phyloP scores from a whole-genome alignment of 202 grass and related monocot genomes.

The Eragrostis tef region DNA sequence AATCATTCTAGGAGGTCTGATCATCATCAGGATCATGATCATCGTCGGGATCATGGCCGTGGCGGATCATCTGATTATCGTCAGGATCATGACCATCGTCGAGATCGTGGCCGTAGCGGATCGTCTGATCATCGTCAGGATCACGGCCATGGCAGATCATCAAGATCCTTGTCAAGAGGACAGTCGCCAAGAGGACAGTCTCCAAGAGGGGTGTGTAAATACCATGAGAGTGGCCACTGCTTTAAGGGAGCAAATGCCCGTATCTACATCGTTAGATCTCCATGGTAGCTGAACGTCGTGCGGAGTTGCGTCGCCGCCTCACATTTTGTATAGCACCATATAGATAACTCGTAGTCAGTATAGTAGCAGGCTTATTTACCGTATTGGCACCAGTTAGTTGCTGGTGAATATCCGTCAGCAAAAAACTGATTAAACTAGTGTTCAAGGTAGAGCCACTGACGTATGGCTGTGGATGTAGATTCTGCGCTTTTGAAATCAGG shows the following conservation, averaged over 20 bases:
- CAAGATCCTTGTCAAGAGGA: constrained; percentile 57
- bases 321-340: constrained; percentile 63
- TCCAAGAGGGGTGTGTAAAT: constrained; percentile 77
- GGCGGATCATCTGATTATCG: constrained; percentile 1
- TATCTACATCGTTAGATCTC: constrained; percentile 69
- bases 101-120: constrained; percentile 43
- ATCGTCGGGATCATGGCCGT: constrained; percentile 49
- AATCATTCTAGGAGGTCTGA: constrained; percentile 52
- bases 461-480: constrained; percentile 1
- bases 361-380: constrained; percentile 43
- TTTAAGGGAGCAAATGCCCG: constrained; percentile 76
- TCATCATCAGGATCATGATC: constrained; percentile 49
- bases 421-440: constrained; percentile 31
- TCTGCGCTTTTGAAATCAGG: constrained; percentile 20
- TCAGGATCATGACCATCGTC: background rate
- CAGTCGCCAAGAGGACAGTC: constrained; percentile 60
- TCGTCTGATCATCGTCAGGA: background rate
- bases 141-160: background rate
- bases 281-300: constrained; percentile 20
- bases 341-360: constrained; percentile 42
- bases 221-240: constrained; percentile 77
- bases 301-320: constrained; percentile 4
- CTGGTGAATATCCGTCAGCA: constrained; percentile 53
- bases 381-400: constrained; percentile 9
- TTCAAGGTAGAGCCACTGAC: constrained; percentile 20